Conservation (phyloP, 331 rosid species). For the Acacia pycnantha region DNA sequence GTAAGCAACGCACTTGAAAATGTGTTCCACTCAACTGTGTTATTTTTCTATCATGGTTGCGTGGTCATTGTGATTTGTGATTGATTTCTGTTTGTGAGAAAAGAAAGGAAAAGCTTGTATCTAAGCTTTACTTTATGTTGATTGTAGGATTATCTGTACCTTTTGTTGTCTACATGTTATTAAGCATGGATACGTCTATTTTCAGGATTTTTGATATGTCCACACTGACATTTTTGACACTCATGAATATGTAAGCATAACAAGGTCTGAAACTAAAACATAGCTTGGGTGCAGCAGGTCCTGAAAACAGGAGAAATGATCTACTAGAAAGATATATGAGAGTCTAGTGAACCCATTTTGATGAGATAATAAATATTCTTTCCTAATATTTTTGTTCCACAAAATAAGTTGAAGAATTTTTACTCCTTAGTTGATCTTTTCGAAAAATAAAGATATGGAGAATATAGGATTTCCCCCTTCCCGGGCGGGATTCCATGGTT, state of each 20-base stretch:
- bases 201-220: neutral
- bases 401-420: neutral
- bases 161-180: neutral
- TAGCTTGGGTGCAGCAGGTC: neutral
- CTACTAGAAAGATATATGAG: neutral
- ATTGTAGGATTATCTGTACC: neutral
- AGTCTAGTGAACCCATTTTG: neutral
- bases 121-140: neutral
- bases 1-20: constrained; percentile 41
- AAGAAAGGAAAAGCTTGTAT: neutral
- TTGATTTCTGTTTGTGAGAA: neutral
- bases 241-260: neutral
- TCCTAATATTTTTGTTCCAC: neutral
- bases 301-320: neutral
- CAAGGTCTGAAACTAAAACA: neutral
- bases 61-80: neutral
- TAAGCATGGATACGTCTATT: neutral
- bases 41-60: neutral
- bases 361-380: neutral
- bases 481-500: neutral
- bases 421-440: neutral
- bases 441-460: neutral
- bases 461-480: neutral
- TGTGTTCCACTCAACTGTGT: neutral
- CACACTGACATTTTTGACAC: neutral